These are phyloP conservation scores for Cystobasidium tubakii DNA, from an alignment of 768 basidiomycete genomes.

Conservation along the genomic window DNA sequence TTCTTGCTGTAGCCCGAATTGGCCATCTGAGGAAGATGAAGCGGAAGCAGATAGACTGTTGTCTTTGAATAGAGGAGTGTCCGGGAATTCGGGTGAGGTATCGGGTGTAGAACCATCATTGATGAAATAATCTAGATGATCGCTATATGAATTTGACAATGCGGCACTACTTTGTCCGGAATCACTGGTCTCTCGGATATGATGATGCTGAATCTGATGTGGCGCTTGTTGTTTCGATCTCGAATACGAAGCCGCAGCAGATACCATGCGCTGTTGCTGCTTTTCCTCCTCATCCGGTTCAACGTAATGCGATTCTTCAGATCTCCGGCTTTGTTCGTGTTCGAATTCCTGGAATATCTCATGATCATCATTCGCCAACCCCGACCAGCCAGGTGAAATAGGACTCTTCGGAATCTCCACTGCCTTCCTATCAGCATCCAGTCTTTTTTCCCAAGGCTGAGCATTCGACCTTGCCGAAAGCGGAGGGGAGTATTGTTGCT, in stretches of 20 bases:
- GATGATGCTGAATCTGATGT: background rate
- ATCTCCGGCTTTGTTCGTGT: background rate
- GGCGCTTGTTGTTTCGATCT: background rate
- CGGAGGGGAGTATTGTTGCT: background rate
- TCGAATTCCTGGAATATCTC: background rate
- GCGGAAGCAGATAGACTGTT: background rate
- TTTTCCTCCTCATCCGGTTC: background rate
- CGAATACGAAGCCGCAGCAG: background rate
- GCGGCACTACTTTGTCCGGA: constrained; percentile 8
- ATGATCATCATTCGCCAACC: background rate
- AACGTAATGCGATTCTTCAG: background rate
- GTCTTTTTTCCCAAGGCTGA: background rate
- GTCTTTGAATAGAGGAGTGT: constrained; percentile 10
- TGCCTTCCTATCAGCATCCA: background rate
- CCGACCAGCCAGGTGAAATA: constrained; percentile 8
- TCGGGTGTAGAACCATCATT: constrained; percentile 16
- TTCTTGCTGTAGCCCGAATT: background rate
- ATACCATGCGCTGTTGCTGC: background rate
- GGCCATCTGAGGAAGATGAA: background rate
- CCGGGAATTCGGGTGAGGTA: constrained; percentile 15
- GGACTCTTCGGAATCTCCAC: background rate
- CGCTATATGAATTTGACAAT: constrained; percentile 2
- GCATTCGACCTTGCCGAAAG: background rate
- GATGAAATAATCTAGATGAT: constrained; percentile 13
- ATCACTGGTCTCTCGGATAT: constrained; percentile 14